phyloP scores from a whole-genome alignment of 2,329 filamentous ascomycete genomes.

The Ophiostoma sp. region DNA sequence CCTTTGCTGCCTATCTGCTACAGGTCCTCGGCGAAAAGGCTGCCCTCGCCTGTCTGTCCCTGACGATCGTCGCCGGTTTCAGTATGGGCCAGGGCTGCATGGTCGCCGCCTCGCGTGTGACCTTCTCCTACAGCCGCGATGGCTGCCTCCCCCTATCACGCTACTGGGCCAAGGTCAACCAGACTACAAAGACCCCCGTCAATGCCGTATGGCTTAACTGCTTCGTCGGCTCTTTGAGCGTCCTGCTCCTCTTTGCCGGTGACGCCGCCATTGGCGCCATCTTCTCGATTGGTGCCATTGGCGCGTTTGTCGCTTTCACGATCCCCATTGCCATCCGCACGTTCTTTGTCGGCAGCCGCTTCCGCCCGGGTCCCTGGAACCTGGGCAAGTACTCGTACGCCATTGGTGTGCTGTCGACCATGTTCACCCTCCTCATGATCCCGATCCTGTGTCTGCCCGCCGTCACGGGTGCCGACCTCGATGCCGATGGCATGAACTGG shows the following conservation, averaged over 20 bases:
- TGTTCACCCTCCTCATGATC: conserved; percentile 66
- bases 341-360: conserved; percentile 61
- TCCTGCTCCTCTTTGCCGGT: conserved; percentile 66
- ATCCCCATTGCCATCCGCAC: conserved; percentile 60
- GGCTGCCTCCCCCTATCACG: conserved; percentile 65
- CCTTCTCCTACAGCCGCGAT: conserved; percentile 72
- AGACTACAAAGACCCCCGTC: conserved; percentile 62
- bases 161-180: conserved; percentile 62
- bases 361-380: conserved; percentile 69
- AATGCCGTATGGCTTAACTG: conserved; percentile 71
- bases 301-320: conserved; percentile 63
- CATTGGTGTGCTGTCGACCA: conserved; percentile 57
- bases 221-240: conserved; percentile 57
- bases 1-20: conserved; percentile 68
- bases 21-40: conserved; percentile 63
- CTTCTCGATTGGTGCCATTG: conserved; percentile 69
- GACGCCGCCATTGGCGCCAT: conserved; percentile 64
- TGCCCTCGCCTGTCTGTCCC: conserved; percentile 61
- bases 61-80: conserved; percentile 70
- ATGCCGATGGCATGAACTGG: conserved; percentile 63
- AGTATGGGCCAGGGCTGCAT: conserved; percentile 74
- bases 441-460: conserved; percentile 67
- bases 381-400: conserved; percentile 59
- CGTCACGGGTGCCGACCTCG: conserved; percentile 55
- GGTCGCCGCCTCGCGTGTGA: conserved; percentile 64